phyloP scores from a whole-genome alignment of 2,329 filamentous ascomycete genomes.

The Emmonsiellopsis sp. region DNA sequence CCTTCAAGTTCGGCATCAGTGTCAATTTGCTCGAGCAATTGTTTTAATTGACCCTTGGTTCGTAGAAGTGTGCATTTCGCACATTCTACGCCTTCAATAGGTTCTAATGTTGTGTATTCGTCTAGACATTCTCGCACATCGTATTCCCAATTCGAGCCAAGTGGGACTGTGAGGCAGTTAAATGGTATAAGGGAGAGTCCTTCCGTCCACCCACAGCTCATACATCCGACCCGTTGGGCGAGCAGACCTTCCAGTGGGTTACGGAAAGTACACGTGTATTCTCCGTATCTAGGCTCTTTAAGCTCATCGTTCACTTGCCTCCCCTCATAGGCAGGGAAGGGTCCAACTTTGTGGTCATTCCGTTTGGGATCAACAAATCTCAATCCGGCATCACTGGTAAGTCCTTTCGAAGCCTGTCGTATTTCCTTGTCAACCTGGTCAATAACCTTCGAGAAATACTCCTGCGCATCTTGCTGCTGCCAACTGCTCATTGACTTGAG shows the following conservation, averaged over 20 bases:
- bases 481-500: slow-evolving; percentile 90
- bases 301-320: slow-evolving; percentile 8
- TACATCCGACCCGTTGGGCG: slow-evolving; percentile 82
- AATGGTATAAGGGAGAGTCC: slow-evolving; percentile 86
- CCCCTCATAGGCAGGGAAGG: slow-evolving; percentile 3
- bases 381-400: slow-evolving; percentile 35
- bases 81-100: slow-evolving; percentile 84
- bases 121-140: slow-evolving; percentile 71
- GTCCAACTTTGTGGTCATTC: background rate
- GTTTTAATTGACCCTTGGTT: slow-evolving; percentile 44
- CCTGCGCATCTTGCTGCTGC: slow-evolving; percentile 95
- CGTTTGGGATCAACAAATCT: slow-evolving; percentile 27
- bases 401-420: slow-evolving; percentile 38
- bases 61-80: slow-evolving; percentile 74
- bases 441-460: slow-evolving; percentile 86
- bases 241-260: slow-evolving; percentile 83
- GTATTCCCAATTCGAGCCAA: slow-evolving; percentile 58
- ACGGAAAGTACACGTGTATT: slow-evolving; percentile 28
- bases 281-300: slow-evolving; percentile 3
- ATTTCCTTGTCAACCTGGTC: slow-evolving; percentile 77
- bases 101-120: slow-evolving; percentile 74
- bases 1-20: slow-evolving; percentile 24
- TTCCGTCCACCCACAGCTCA: slow-evolving; percentile 74
- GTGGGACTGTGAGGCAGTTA: slow-evolving; percentile 80
- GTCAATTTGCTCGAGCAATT: slow-evolving; percentile 36